Evolutionary conservation across 2,329 filamentous ascomycete species (phyloP).

Genomic region (Chrysoporthe cubensis): DNA sequence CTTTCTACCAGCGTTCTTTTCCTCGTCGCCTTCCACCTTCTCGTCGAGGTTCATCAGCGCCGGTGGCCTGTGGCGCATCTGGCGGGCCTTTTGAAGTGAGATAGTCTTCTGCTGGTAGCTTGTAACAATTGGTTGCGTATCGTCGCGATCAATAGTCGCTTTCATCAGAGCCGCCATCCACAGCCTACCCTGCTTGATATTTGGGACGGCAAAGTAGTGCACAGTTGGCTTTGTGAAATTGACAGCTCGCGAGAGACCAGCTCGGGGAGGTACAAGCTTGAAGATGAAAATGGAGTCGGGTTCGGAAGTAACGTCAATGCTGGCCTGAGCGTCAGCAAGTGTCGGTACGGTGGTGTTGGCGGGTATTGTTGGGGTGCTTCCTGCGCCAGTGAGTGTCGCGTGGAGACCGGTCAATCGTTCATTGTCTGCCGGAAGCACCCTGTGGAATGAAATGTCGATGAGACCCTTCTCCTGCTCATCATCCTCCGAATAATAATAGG

Average conservation of each 20-base stretch:
- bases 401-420: conserved; percentile 90
- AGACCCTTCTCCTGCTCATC: conserved; percentile 93
- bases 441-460: conserved; percentile 97
- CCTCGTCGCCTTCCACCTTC: conserved; percentile 38
- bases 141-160: conserved; percentile 94
- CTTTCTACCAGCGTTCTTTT: conserved; percentile 27
- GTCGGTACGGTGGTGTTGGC: conserved; percentile 51
- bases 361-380: conserved; percentile 63
- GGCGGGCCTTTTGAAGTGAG: conserved; percentile 82
- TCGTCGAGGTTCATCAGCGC: conserved; percentile 77
- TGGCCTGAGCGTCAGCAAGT: conserved; percentile 50
- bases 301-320: conserved; percentile 47
- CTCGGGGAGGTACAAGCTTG: conserved; percentile 90
- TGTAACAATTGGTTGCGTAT: conserved; percentile 76
- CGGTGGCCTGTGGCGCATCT: conserved; percentile 87
- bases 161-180: conserved; percentile 99
- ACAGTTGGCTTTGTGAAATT: conserved; percentile 98
- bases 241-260: conserved; percentile 84
- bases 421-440: conserved; percentile 91
- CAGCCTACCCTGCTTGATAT: conserved; percentile 80
- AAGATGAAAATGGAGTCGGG: conserved; percentile 88
- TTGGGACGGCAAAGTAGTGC: conserved; percentile 97
- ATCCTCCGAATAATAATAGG: conserved; percentile 94
- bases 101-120: conserved; percentile 98
- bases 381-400: conserved; percentile 88